Base-by-base conservation (phyloP, 306 rosid species). In the Pachyrhizus erosus region DNA sequence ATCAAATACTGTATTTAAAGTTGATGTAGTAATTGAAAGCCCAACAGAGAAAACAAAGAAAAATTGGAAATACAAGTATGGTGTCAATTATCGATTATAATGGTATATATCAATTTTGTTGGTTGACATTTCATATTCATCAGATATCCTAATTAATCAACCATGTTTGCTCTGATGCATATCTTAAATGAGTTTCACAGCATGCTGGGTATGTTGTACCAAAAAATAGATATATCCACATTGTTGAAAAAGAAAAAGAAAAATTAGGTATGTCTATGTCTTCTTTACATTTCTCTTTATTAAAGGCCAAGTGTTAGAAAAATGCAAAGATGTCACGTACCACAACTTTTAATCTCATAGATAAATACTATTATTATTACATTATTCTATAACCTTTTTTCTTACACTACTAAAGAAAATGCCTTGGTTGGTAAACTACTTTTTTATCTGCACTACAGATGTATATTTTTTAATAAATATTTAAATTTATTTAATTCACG, bases 201-300 rank as follows among this genome's bases (percentile, higher is more conserved):
- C 34, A 76, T 82, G 78, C 27, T 55, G 13, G 42, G 26, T 65
- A 76, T 57, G 67, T 70, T 26, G 24, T 58, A 69, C 82, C 86
- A 69, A 43, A 57, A 76, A 55, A 31, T 68, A 76, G 78, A 76
- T 76, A 7, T n/a, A 69, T 15, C 58, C 5, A 57, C 73, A 76
- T 43, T 43, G 3, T 67, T 69, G 42, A 49, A 55, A 75, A 73
- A 24, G 18, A 20, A 67, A 69, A 74, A 24, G 6, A 58, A 52
- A 60, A 60, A 27, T 5, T 14, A 61, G 69, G 40, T 17, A 15
- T 27, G 40, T 29, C 11, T 14, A 14, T 61, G 29, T 15, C 23
- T 62, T 31, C 20, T 15, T 27, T 64, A 26, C 26, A 57, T 55
- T 55, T 55, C 21, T n/a, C n/a, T n/a, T n/a, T n/a, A n/a, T n/a